Conservation (phyloP, 2,329 filamentous ascomycete species). For the Penicillium psychrosexuale region DNA sequence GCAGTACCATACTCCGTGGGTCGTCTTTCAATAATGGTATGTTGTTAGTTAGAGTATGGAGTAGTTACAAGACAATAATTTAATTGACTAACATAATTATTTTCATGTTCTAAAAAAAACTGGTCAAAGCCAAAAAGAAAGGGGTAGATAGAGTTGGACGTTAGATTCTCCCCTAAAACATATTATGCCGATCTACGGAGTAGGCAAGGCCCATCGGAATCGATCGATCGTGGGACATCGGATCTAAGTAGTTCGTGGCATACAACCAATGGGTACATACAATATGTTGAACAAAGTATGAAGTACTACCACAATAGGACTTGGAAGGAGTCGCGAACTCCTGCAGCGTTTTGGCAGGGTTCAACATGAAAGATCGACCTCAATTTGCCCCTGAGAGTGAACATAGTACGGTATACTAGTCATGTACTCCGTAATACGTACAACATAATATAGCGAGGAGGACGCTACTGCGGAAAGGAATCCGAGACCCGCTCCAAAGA, state of each 20-base stretch:
- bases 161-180: not conserved
- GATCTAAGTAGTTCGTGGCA: constrained; percentile 8
- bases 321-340: not conserved
- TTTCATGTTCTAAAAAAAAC: not conserved
- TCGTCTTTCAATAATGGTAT: no score
- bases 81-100: not conserved
- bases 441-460: not conserved
- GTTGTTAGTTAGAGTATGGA: no score
- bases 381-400: constrained; percentile 13
- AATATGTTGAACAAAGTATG: not conserved
- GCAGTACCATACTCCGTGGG: no score
- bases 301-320: not conserved
- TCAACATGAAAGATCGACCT: not conserved
- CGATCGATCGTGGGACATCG: constrained; percentile 20
- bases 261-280: not conserved
- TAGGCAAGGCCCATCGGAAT: constrained; percentile 11
- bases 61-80: no score
- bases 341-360: not conserved
- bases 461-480: not conserved
- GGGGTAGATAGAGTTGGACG: constrained; percentile 3
- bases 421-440: not conserved
- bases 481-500: constrained; percentile 1
- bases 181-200: constrained; percentile 10
- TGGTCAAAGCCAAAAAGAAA: not conserved
- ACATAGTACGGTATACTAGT: not conserved